phyloP scores from a whole-genome alignment of 2,329 filamentous ascomycete genomes.

The Nemania diffusa region DNA sequence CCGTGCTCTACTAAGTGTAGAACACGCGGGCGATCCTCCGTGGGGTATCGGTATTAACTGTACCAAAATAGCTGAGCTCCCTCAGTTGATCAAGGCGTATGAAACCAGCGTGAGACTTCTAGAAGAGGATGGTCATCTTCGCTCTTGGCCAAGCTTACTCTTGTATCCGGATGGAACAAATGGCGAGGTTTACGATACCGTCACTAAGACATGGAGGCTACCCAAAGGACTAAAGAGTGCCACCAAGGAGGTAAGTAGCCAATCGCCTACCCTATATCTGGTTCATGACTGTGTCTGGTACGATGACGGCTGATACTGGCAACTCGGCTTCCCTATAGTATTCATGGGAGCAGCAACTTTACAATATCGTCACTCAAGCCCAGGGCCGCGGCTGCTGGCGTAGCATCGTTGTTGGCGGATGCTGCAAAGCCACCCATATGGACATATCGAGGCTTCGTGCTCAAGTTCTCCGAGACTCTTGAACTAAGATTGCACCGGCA shows the following conservation, averaged over 20 bases:
- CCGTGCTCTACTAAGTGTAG: slow-evolving; percentile 44
- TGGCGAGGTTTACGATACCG: slow-evolving; percentile 73
- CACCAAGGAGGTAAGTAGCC: slow-evolving; percentile 39
- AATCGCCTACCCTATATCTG: background rate
- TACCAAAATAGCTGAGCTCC: slow-evolving; percentile 72
- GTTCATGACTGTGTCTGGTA: background rate
- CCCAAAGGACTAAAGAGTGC: slow-evolving; percentile 45
- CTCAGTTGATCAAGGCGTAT: slow-evolving; percentile 63
- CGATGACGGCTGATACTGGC: slow-evolving; percentile 15
- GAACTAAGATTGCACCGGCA: slow-evolving; percentile 4
- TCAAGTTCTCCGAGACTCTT: slow-evolving; percentile 20
- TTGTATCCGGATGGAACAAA: slow-evolving; percentile 77
- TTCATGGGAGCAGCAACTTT: slow-evolving; percentile 60
- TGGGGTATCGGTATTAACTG: slow-evolving; percentile 77
- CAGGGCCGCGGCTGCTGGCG: slow-evolving; percentile 54
- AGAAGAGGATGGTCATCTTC: slow-evolving; percentile 49
- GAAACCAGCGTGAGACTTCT: slow-evolving; percentile 60
- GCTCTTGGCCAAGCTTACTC: slow-evolving; percentile 64
- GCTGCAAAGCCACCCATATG: slow-evolving; percentile 59
- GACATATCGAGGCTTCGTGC: slow-evolving; percentile 57
- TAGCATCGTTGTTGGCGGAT: slow-evolving; percentile 62
- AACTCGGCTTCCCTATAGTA: slow-evolving; percentile 38
- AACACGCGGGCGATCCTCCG: slow-evolving; percentile 51
- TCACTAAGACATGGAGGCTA: slow-evolving; percentile 68
- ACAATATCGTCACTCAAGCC: slow-evolving; percentile 54